Percentiles rank a stretch among this genome's conserved stretches.
Evolutionary conservation across 148 eudicot species (phyloP).

Genomic region (Limonium bicolor): DNA sequence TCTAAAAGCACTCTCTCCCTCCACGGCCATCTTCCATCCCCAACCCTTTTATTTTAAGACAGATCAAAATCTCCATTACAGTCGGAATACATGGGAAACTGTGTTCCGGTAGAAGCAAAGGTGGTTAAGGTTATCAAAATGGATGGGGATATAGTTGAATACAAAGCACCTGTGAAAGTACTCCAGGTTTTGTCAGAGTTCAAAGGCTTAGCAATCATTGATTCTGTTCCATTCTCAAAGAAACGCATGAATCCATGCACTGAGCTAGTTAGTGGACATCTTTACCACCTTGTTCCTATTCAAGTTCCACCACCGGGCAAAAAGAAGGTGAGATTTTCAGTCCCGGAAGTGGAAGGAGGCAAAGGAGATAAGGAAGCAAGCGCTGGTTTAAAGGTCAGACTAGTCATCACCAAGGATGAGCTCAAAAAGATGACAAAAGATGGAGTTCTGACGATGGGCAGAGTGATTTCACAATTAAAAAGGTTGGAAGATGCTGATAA

Average conservation of each 20-base stretch:
- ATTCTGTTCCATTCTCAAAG: no score
- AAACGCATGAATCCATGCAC: conserved; percentile 20
- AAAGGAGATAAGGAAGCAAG: conserved; percentile 7
- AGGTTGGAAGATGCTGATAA: not conserved
- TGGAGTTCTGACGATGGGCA: conserved; percentile 27
- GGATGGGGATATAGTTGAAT: conserved; percentile 13
- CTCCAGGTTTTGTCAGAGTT: conserved; percentile 26
- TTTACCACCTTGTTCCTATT: conserved; percentile 29
- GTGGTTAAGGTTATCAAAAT: conserved; percentile 18
- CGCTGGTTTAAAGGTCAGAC: conserved; percentile 37
- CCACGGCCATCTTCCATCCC: no score
- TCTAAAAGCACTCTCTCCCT: no score
- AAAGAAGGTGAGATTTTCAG: conserved; percentile 1
- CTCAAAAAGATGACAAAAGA: conserved; percentile 35
- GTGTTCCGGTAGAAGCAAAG: conserved; percentile 29
- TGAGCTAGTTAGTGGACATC: conserved; percentile 16
- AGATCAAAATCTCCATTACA: no score
- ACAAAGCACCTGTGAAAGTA: conserved; percentile 6
- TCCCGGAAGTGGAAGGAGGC: conserved; percentile 11
- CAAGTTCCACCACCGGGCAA: not conserved
- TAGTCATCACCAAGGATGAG: conserved; percentile 55
- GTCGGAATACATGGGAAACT: conserved; percentile 72
- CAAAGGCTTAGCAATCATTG: conserved; percentile 26
- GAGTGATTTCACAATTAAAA: conserved; percentile 24
- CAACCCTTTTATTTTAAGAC: no score